Base-by-base conservation (phyloP, 345 rosid species). In the Fremontodendron californicum region DNA sequence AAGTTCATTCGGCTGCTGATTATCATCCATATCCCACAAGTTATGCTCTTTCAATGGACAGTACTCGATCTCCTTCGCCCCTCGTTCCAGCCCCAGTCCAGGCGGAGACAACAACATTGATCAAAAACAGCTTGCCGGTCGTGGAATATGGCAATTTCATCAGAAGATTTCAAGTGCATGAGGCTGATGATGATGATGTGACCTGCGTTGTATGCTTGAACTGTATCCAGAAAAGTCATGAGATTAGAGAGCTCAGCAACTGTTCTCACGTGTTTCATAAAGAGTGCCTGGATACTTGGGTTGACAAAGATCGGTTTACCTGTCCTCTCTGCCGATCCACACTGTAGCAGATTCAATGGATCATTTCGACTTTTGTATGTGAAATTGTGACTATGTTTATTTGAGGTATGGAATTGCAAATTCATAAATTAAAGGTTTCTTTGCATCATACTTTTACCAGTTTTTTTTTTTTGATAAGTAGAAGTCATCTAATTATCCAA, bases 211-310 rank as follows among this genome's bases (percentile, higher is more conserved):
- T 88, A 4, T 88, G 89, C 85, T 78, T 88, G 79, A 81, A 77
- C 49, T 35, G 16, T 39, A 52, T 88, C n/a, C 74, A 58, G 62
- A 76, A 64, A 63, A 62, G 65, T 23, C 70, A 86, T 12, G 67
- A 78, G 60, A 71, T 84, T 13, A 83, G 87, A 76, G 78, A 81
- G 82, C 84, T 83, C 11, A 63, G 74, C 48, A 86, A 88, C 71
- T 88, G 91, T 69, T 33, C 46, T 61, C 88, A 88, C 76, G 78
- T 83, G 78, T 88, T 88, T 78, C 91, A 84, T 46, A 63, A 68
- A 71, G 79, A 73, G n/a, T 88, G 91, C 75, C 40, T 86, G 72
- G 89, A 88, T 62, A 12, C 67, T 10, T 88, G 89, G 88, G 74
- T 84, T 18, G 83, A 85, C 65, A 52, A 55, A 31, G 83, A 81